Evolutionary conservation across 2,329 filamentous ascomycete species (phyloP).

Genomic region (Penicillium aurantiogriseum): DNA sequence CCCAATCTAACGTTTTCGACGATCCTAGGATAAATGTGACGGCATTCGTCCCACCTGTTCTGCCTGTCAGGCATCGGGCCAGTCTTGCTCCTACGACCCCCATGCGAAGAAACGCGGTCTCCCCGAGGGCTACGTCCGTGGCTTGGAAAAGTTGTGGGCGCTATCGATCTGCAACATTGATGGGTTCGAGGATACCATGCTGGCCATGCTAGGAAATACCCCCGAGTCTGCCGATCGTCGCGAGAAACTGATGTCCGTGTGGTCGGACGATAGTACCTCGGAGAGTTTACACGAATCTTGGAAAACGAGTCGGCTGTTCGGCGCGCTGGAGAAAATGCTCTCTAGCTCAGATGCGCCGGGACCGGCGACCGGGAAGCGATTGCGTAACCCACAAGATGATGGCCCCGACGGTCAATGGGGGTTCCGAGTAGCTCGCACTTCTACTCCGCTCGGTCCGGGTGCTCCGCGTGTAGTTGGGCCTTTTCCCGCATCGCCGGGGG

Average conservation of each 20-base stretch:
- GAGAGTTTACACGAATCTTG: slow-evolving; percentile 46
- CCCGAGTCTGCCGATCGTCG: slow-evolving; percentile 32
- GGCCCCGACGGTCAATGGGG: slow-evolving; percentile 29
- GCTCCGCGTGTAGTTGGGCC: slow-evolving; percentile 34
- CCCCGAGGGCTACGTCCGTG: slow-evolving; percentile 49
- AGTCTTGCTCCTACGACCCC: slow-evolving; percentile 46
- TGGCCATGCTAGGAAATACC: slow-evolving; percentile 39
- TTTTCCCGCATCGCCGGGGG: slow-evolving; percentile 17
- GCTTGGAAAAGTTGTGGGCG: slow-evolving; percentile 48
- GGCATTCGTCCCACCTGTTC: slow-evolving; percentile 45
- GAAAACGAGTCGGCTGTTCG: slow-evolving; percentile 44
- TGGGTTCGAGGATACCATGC: slow-evolving; percentile 44
- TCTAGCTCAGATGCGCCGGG: slow-evolving; percentile 32
- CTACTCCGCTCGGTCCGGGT: slow-evolving; percentile 27
- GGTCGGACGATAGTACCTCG: slow-evolving; percentile 41
- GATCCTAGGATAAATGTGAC: slow-evolving; percentile 43
- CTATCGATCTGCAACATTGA: slow-evolving; percentile 46
- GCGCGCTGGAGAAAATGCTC: slow-evolving; percentile 43
- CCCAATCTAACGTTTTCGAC: background rate
- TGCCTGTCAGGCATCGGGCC: slow-evolving; percentile 41
- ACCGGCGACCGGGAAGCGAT: slow-evolving; percentile 32
- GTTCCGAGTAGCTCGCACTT: slow-evolving; percentile 32
- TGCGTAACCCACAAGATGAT: slow-evolving; percentile 32
- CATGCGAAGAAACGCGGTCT: slow-evolving; percentile 47
- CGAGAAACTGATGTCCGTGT: slow-evolving; percentile 38